Evolutionary conservation across 2,329 filamentous ascomycete genomes (phyloP), one percentile per base, ranked within the genome.

Genomic region (Aspergillus neoniger): DNA sequence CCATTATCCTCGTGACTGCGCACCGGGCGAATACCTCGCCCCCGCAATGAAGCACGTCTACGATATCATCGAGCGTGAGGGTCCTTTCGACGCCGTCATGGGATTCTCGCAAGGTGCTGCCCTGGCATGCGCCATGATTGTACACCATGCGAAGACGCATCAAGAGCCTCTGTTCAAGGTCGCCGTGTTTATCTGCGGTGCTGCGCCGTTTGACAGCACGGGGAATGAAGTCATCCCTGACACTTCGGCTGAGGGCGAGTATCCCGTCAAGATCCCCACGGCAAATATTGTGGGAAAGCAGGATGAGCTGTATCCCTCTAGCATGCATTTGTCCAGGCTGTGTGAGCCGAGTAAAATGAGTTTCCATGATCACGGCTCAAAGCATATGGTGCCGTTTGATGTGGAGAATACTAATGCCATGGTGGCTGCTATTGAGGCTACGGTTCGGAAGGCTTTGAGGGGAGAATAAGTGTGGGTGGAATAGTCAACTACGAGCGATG

Each of bases 201-300:
- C 62, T 3, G 19, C 48, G 23, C 70, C 72, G 15, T 74, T 63
- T 62, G 69, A 72, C 4, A 50, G 63, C 25, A 61, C 65, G 3
- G 72, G 72, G 14, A 47, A 61, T 57, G 58, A 64, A 57, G 41
- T 59, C 21, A 39, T 72, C 5, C 8, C 28, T 19, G 53, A 38
- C 12, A 32, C 38, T 58, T 50, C 38, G 28, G 44, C 56, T 12
- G 23, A 50, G 14, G 57, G 60, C 38, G 53, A 55, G n/a, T 69
- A 66, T 41, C 60, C 63, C 10, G 65, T 74, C 36, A 57, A 41
- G n/a, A 77, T 79, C 25, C 75, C 75, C 3, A 78, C 77, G 15
- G 71, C 75, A 12, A 72, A 79, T 70, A 70, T 79, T 8, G 74
- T 76, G 17, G 77, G 77, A 0, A 70, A 65, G 50, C 67, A 72